Evolutionary conservation across 805 yeast species (phyloP), one percentile per base, ranked within the genome.

Genomic region (Ogataea trehalophila): DNA sequence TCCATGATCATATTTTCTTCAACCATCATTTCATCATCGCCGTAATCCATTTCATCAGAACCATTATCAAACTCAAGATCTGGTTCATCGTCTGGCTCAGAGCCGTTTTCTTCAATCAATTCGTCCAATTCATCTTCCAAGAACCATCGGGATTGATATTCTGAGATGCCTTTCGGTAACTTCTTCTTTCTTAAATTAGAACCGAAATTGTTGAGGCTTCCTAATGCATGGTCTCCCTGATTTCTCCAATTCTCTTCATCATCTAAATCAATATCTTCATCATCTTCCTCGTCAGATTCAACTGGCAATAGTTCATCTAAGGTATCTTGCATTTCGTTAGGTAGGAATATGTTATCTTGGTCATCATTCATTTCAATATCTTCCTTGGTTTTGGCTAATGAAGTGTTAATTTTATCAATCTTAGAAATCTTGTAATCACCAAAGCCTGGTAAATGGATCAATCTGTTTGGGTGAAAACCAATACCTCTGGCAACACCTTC

Each of bases 401-500:
- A 11, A 18, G 59, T 53, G 15, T 56, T 53, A 3, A 80, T 39
- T 54, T 71, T 80, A 57, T 85, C 90, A 46, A 94, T 79, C 42
- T 69, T 75, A 42, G 77, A 82, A 20, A 94, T 66, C 65, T 85
- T 89, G 70, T 80, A 90, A 65, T 94, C 98, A 16, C 99, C 99
- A 51, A 76, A 73, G 1, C 91, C 96, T 4, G 96, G 96, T 33
- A 95, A 70, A 62, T 92, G 96, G 36, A 95, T 79, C 46, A 88
- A 67, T 58, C 90, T 76, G 62, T 91, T 81, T 2, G 86, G 79
- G 54, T 81, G 79, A 67, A 94, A 83, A 0, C 96, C 96, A 41
- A 75, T 68, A 46, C 98, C 99, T 64, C 99, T 79, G 5, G 87
- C 89, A 5, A 81, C 77, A 43, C 99, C 99, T 61, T 83, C 85